Evolutionary conservation across 148 eudicot genomes (phyloP).

Genomic region (Bassia scoparia): DNA sequence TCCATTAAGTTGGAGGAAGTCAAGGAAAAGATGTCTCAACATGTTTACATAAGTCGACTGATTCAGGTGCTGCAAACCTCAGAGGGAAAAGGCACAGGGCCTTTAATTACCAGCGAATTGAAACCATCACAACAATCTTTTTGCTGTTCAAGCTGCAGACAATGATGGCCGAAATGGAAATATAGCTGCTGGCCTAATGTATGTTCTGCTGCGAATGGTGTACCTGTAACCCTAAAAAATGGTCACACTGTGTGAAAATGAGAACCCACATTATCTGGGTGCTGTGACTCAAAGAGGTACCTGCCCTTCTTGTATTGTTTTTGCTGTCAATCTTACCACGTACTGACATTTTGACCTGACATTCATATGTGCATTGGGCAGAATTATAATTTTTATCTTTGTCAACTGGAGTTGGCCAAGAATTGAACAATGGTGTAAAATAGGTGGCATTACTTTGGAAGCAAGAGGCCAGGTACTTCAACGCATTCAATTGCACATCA

Average conservation of each 20-base stretch:
- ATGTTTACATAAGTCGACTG: conserved; percentile 60
- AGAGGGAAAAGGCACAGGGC: conserved; percentile 33
- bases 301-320: not conserved
- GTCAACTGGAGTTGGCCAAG: conserved; percentile 34
- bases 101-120: conserved; percentile 25
- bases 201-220: conserved; percentile 27
- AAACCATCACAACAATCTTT: conserved; percentile 10
- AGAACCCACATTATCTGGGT: conserved; percentile 28
- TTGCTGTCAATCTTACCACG: not conserved
- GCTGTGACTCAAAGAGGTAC: conserved; percentile 36
- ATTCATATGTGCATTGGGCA: conserved; percentile 28
- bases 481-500: conserved; percentile 32
- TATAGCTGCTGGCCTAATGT: conserved; percentile 18
- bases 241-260: conserved; percentile 33
- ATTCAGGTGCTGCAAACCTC: conserved; percentile 50
- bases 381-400: conserved; percentile 52
- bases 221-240: conserved; percentile 29
- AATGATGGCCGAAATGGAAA: conserved; percentile 22
- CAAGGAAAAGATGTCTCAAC: conserved; percentile 62
- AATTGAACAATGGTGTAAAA: conserved; percentile 17
- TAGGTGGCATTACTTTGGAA: conserved; percentile 26
- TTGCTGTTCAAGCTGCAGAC: conserved; percentile 9
- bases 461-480: conserved; percentile 28
- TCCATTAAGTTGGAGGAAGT: conserved; percentile 23
- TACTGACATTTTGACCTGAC: conserved; percentile 11